A percentile compares a stretch with the other conserved stretches of the same genome.
Evolutionary conservation across 2,329 filamentous ascomycete species (phyloP).

Genomic region (Claviceps monticola): DNA sequence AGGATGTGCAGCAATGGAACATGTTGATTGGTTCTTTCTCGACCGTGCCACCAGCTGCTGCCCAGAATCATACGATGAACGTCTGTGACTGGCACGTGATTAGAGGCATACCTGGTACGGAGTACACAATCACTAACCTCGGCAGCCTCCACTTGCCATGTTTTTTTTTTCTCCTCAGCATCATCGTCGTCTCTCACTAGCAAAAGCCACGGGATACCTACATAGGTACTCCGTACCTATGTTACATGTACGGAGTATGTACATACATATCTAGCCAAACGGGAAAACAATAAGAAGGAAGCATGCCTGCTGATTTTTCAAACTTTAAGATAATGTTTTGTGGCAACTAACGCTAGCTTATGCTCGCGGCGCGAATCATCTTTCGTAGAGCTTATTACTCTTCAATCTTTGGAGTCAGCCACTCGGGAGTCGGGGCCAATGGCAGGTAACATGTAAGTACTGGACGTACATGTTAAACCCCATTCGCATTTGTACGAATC

Average conservation of each 20-base stretch:
- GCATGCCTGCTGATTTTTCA: too few relatives aligned
- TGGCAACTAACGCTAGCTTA: neutral
- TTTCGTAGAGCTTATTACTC: neutral
- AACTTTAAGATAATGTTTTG: too few relatives aligned
- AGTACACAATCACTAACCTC: neutral
- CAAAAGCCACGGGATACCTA: too few relatives aligned
- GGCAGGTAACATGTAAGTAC: too few relatives aligned
- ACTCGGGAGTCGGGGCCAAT: too few relatives aligned
- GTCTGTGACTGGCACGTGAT: neutral
- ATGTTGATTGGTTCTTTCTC: neutral
- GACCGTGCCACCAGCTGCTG: neutral
- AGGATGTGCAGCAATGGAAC: neutral
- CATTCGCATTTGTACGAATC: too few relatives aligned
- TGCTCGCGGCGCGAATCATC: neutral
- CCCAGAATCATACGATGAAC: constrained; percentile 5
- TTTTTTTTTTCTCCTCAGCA: neutral
- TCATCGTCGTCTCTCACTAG: neutral
- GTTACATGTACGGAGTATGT: too few relatives aligned
- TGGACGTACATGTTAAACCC: neutral
- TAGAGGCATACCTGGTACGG: neutral
- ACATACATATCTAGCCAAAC: neutral
- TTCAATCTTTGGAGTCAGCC: too few relatives aligned
- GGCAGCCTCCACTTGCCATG: constrained; percentile 1
- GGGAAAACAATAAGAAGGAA: neutral
- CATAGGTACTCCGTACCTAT: too few relatives aligned